Percentiles rank a stretch among this genome's conserved stretches.
Conservation (phyloP, 805 yeast genomes). For the Candida hungchunana region DNA sequence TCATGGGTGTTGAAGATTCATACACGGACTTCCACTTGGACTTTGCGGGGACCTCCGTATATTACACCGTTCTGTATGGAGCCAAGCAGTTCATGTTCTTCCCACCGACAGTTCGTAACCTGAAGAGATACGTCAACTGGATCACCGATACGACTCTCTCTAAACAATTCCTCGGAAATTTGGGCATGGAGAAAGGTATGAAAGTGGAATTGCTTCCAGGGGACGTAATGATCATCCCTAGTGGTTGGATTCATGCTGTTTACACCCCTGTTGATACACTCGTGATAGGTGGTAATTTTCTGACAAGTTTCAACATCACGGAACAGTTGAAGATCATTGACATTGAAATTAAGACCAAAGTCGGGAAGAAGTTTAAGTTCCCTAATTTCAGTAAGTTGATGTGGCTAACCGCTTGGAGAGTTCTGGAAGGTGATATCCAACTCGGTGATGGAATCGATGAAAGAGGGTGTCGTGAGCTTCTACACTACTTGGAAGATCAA, state of each 20-base stretch:
- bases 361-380: conserved; percentile 70
- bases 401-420: conserved; percentile 52
- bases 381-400: conserved; percentile 70
- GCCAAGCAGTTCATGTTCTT: conserved; percentile 67
- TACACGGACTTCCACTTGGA: conserved; percentile 91
- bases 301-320: conserved; percentile 56
- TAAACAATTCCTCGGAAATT: conserved; percentile 59
- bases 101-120: conserved; percentile 69
- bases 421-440: conserved; percentile 7
- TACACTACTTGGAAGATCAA: conserved; percentile 7
- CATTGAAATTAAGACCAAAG: conserved; percentile 65
- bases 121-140: conserved; percentile 66
- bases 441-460: conserved; percentile 10
- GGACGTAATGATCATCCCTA: conserved; percentile 77
- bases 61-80: conserved; percentile 79
- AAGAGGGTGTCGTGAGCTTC: conserved; percentile 5
- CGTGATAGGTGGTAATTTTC: conserved; percentile 84
- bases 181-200: conserved; percentile 42
- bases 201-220: conserved; percentile 54
- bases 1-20: conserved; percentile 79
- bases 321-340: conserved; percentile 56
- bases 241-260: conserved; percentile 93
- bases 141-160: conserved; percentile 61
- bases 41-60: conserved; percentile 90
- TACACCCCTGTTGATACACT: conserved; percentile 77